Conservation (phyloP, 176 grass and related monocot genomes). For the Oryza officinalis region DNA sequence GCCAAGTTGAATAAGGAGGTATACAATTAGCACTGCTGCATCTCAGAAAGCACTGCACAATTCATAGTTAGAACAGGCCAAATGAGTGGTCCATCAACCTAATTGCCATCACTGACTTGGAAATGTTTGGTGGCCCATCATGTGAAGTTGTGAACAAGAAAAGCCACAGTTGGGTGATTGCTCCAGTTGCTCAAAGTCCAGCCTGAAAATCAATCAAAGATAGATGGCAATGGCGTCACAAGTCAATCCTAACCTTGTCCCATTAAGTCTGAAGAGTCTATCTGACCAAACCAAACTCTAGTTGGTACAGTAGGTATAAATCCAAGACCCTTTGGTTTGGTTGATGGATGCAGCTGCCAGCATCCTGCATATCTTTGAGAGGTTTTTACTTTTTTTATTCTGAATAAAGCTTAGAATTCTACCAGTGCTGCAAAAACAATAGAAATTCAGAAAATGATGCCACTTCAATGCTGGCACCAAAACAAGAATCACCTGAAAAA, state of each 20-base stretch:
- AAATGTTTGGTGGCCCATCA: conserved; percentile 24
- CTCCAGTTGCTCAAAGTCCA: not conserved
- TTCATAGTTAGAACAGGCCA: not conserved
- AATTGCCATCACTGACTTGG: not conserved
- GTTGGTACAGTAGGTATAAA: not conserved
- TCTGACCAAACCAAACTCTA: conserved; percentile 12
- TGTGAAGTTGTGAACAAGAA: not conserved
- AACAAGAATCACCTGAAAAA: conserved; percentile 15
- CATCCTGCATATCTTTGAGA: not conserved
- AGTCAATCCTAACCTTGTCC: not conserved
- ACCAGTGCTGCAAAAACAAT: not conserved
- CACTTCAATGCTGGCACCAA: conserved; percentile 10
- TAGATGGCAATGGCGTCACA: not conserved
- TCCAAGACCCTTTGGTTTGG: not conserved
- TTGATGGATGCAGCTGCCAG: not conserved
- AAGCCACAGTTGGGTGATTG: conserved; percentile 15
- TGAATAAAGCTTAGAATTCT: not conserved
- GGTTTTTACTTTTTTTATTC: not conserved
- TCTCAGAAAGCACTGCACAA: not conserved
- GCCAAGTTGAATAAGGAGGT: not conserved
- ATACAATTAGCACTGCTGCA: not conserved
- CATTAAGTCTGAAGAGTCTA: not conserved
- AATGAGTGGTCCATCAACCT: not conserved
- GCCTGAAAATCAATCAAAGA: not conserved
- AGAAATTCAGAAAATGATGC: not conserved